Evolutionary conservation across 768 basidiomycete genomes (phyloP), one percentile per base, ranked within the genome.

Genomic region (Chiua virens): DNA sequence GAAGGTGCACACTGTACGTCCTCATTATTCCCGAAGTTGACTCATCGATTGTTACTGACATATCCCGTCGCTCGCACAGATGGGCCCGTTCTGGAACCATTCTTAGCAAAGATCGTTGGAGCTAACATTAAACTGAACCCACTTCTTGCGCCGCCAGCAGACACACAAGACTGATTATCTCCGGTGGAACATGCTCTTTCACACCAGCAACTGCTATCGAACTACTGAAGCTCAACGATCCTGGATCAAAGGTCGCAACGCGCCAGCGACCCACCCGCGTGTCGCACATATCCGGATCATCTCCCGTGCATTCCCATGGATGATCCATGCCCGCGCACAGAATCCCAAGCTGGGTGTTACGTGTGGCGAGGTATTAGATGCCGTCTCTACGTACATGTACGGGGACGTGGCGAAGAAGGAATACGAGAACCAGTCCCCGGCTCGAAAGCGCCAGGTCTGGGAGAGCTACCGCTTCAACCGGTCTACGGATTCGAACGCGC

Each of bases 111-210:
- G 44, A 68, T 80, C 22, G 77, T 87, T 10, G 58, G 70, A 1
- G 81, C 80, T 1, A 54, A 57, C 7, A 55, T 83, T 6, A 65
- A 68, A 41, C 50, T 90, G 30, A 89, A 90, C 61, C 86, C 88
- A 0, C 73, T 89, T 22, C 71, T 89, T 15, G 60, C 68, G 0
- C 82, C 83, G 18, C 71, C 66, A 53, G 66, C 76, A 0, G 73
- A 74, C 9, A 64, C 65, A 5, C 58, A 69, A 5, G 75, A 79
- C n/a, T 1, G 75, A 77, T 6, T 79, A 80, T 61, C 70, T 90
- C 39, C 80, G 78, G 42, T 89, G 87, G 86, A 86, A 87, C 68
- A 86, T 90, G 83, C 75, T 86, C 37, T 87, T 82, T 63, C 71
- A 73, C 7, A 78, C 85, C 7, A 78, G 75, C 36, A 75, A 80